Base-by-base conservation (phyloP, 495 filamentous ascomycete genomes). In the Hyaloscypha bicolor region DNA sequence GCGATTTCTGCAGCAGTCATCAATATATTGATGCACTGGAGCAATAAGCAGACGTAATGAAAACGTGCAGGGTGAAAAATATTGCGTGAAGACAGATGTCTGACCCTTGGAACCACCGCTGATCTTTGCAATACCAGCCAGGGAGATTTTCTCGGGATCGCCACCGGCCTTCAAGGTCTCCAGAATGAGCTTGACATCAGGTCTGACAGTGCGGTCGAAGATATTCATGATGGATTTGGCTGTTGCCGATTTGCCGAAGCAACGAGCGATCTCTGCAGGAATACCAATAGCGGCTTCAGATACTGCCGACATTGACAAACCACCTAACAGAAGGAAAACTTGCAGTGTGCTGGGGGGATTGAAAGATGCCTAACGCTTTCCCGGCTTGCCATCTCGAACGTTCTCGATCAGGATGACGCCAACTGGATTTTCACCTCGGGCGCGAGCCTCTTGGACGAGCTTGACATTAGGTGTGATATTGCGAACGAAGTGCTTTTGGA, bases 361-460 rank as follows among this genome's bases (percentile, higher is more conserved):
- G 25, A 37, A 37, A 37, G 35, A 37, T 37, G 25, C 25, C 35
- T 37, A 3, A 37, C 35, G 35, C 35, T 37, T 37, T 37, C 35
- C 35, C 35, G 35, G 35, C 35, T 37, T 6, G 53, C 21, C 53
- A 6, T 12, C 29, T 56, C 29, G 19, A 19, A 56, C 53, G 9
- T 25, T 31, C 29, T 29, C 53, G 25, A 65, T 16, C 16, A 39
- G 35, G 9, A 51, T 52, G 22, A 56, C 51, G 3, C 30, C 56
- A 19, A 53, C 19, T 32, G 64, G 64, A 53, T 66, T 56, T 32
- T 66, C 64, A 4, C 56, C 64, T 11, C 64, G 37, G n/a, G 35
- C 57, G 22, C 58, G 64, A 35, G 64, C 64, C 52, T 66, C 55
- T 25, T 53, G 37, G 39, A 66, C 60, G 9, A 66, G 55, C 9